Conservation (phyloP, 345 rosid species). For the Syzygium aqueum region DNA sequence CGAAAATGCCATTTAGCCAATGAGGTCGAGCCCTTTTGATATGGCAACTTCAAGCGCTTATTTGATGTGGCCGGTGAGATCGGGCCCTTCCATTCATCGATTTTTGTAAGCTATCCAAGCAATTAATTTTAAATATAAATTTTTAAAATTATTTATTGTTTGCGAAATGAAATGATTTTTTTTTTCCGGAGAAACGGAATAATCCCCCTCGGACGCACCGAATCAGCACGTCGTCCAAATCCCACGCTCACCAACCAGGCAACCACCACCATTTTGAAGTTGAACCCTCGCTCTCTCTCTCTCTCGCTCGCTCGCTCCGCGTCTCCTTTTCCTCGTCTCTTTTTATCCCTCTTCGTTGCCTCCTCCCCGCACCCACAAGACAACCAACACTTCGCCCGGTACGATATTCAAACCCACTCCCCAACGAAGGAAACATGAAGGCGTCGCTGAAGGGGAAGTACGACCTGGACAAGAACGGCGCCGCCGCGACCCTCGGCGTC, state of each 20-base stretch:
- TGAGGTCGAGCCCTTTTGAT: too few relatives aligned
- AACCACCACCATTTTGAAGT: neutral
- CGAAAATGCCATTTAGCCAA: too few relatives aligned
- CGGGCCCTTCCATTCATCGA: too few relatives aligned
- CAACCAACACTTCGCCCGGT: neutral
- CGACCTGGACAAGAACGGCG: constrained; percentile 38
- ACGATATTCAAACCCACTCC: neutral
- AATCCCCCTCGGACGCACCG: neutral
- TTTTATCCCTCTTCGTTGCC: neutral
- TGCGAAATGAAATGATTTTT: too few relatives aligned
- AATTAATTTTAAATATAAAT: too few relatives aligned
- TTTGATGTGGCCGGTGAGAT: too few relatives aligned
- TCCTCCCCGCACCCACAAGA: neutral
- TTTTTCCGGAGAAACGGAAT: neutral
- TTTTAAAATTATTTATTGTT: too few relatives aligned
- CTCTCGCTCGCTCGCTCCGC: neutral
- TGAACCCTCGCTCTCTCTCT: neutral
- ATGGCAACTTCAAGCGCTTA: too few relatives aligned
- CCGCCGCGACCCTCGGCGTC: constrained; percentile 33
- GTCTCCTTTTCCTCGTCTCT: neutral
- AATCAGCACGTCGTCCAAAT: neutral
- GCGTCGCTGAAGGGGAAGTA: constrained; percentile 72
- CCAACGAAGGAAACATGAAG: constrained; percentile 35
- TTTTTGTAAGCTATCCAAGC: too few relatives aligned
- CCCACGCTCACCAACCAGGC: neutral